Base-by-base conservation (phyloP, 1,284 basidiomycete species). In the Vanrija pseudolonga region DNA sequence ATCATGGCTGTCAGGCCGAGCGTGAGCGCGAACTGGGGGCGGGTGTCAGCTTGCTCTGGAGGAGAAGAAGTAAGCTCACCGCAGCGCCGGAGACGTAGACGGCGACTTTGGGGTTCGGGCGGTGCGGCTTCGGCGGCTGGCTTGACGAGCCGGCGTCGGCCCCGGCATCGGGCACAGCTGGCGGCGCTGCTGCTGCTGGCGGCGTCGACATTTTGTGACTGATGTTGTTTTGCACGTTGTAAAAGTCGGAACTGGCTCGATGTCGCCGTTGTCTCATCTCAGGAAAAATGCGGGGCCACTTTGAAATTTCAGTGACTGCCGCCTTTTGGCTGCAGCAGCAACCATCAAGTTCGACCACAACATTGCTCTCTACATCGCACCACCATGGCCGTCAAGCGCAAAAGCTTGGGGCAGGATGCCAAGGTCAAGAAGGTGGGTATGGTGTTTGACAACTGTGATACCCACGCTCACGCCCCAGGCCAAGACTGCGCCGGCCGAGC, bases 1-100 rank as follows among this genome's bases (percentile, higher is more conserved):
- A 72, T 57, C 12, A 72, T 59, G 6, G 64, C 26, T 2, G 70
- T 71, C 17, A 72, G 54, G 22, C 68, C 70, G 8, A 60, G 56
- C 3, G 68, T 68, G n/a, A 72, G 54, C 6, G 67, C 66, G 47
- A 72, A 63, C 70, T 72, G 50, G 18, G 3, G n/a, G n/a, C n/a
- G n/a, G n/a, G n/a, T n/a, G 54, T 49, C 19, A 45, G 47, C 23
- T 9, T 15, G 26, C 2, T n/a, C 23, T 20, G 8, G 4, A 8
- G 26, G 19, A 19, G 11, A 22, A 20, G 39, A 19, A 4, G 24
- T 22, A n/a, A n/a, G n/a, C n/a, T n/a, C n/a, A 71, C 70, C 11
- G 70, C 65, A 6, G 70, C 69, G n/a, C 70, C 70, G 9, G 64
- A 63, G 23, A 72, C 67, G 36, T 66, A 68, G 14, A 68, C 63